These are phyloP conservation scores for Purshia tridentata DNA, from an alignment of 306 rosid genomes.

Conservation along the genomic window DNA sequence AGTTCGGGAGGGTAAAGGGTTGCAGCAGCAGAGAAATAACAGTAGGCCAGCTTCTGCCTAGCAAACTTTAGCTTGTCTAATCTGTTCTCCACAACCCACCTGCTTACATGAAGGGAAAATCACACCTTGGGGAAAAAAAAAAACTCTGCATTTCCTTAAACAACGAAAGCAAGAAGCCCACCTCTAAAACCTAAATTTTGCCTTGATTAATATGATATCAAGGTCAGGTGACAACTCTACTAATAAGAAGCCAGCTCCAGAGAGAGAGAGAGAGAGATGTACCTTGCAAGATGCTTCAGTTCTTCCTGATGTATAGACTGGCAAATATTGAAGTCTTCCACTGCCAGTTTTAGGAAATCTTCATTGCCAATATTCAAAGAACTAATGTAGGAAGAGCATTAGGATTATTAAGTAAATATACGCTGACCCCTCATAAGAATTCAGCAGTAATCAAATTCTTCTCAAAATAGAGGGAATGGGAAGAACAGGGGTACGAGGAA, in stretches of 20 bases:
- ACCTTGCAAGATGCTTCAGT: constrained; percentile 62
- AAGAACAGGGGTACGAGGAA: neutral
- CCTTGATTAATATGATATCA: constrained; percentile 1
- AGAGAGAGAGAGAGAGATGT: constrained; percentile 5
- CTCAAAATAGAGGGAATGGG: neutral
- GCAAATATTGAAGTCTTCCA: constrained; percentile 74
- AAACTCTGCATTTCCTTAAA: neutral
- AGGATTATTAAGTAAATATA: neutral
- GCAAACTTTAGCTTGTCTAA: constrained; percentile 80
- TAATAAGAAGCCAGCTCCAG: neutral
- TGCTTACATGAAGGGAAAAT: constrained; percentile 27
- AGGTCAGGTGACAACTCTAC: neutral
- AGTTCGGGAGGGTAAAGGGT: constrained; percentile 57
- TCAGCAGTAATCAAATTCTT: neutral
- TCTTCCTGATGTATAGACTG: constrained; percentile 62
- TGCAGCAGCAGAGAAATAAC: constrained; percentile 71
- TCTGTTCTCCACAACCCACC: constrained; percentile 66
- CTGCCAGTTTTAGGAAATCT: constrained; percentile 67
- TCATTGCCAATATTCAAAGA: constrained; percentile 55
- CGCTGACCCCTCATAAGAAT: neutral
- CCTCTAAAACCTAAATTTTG: neutral
- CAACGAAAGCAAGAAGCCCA: neutral
- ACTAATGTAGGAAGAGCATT: constrained; percentile 35
- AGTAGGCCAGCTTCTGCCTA: constrained; percentile 69
- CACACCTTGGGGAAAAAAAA: neutral